Base-by-base conservation (phyloP, 352 stramenopile species). In the Lagenidium giganteum region DNA sequence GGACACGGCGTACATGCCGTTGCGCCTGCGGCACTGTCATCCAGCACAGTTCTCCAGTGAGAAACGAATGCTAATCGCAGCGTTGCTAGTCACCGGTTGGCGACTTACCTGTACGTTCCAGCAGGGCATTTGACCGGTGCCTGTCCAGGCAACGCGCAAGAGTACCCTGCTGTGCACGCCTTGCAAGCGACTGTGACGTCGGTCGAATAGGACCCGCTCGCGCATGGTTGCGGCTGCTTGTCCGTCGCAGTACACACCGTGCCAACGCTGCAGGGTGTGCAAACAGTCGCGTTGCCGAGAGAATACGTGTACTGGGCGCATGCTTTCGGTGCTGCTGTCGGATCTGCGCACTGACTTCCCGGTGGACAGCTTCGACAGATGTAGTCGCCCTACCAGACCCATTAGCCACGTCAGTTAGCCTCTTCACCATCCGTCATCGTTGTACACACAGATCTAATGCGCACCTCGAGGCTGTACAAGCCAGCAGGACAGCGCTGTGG, bases 251-350 rank as follows among this genome's bases (percentile, higher is more conserved):
- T 35, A 26, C 79, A 94, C 24, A 70, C 72, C 6, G 53, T 54
- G 4, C 82, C 82, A 30, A 44, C 34, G 8, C 61, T 59, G 46
- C 80, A 93, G 3, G 43, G 28, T 4, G 55, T 67, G 53, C 75
- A 88, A 16, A 42, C 24, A 2, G 34, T 54, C 32, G 51, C 43
- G 25, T 47, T 65, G 17, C 49, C 71, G 3, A 69, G 22, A 20
- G 78, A 78, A 50, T 84, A 90, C 16, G 51, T 64, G 3, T 74
- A 73, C 5, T 25, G 14, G 0, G 34, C 41, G 43, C 63, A 78
- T 16, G 22, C 23, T 11, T 54, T 16, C 4, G 63, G 41, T 9
- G 22, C 9, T 16, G 26, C 44, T 25, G 52, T 59, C 20, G 37
- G 52, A 34, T 65, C 42, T 21, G 45, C 30, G 26, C 67, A 78